These are phyloP conservation scores for Brassica juncea DNA, from an alignment of 345 rosid species.

Conservation along the genomic window DNA sequence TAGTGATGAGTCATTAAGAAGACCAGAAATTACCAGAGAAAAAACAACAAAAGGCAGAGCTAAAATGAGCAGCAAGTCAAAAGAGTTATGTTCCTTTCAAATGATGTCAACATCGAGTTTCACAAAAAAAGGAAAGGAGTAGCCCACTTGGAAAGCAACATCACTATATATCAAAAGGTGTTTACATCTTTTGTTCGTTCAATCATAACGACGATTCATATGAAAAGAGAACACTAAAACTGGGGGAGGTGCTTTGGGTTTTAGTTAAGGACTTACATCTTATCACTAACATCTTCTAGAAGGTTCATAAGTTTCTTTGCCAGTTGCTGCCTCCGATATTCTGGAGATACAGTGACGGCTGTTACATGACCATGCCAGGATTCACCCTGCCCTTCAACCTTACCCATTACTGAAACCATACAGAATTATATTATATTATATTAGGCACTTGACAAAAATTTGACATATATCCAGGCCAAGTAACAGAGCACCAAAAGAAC, in stretches of 20 bases:
- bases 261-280: constrained; percentile 57
- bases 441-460: constrained; percentile 2
- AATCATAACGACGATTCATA: neutral
- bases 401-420: constrained; percentile 76
- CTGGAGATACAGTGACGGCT: constrained; percentile 88
- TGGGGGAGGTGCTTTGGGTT: neutral
- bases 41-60: neutral
- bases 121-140: neutral
- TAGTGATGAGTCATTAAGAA: too few relatives aligned
- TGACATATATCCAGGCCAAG: neutral
- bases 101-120: neutral
- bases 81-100: constrained; percentile 14
- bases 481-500: neutral
- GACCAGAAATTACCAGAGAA: neutral
- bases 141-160: neutral
- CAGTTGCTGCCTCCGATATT: constrained; percentile 86
- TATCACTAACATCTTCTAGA: constrained; percentile 81
- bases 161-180: neutral
- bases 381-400: constrained; percentile 97
- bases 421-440: neutral
- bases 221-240: neutral
- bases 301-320: constrained; percentile 91
- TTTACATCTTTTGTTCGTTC: neutral
- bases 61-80: neutral
- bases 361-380: constrained; percentile 99